Evolutionary conservation across 2,329 filamentous ascomycete species (phyloP).

Genomic region (Xylaria sp.): DNA sequence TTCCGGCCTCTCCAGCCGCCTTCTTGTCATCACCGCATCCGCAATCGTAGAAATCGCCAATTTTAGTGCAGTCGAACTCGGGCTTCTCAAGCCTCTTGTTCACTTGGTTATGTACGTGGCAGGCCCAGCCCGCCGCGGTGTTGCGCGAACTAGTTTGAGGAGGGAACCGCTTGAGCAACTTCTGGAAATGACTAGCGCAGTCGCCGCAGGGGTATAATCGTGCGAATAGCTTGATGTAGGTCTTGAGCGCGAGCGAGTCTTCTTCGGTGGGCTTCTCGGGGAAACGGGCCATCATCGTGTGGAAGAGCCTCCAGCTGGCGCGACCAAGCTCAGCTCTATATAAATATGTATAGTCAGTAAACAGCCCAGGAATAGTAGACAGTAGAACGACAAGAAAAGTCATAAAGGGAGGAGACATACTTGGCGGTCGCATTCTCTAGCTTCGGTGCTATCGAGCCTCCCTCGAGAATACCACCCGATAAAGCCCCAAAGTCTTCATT

Average conservation of each 20-base stretch:
- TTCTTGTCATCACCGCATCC: slow-evolving; percentile 73
- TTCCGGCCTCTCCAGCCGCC: slow-evolving; percentile 43
- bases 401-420: slow-evolving; percentile 55
- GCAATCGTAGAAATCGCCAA: slow-evolving; percentile 78
- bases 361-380: slow-evolving; percentile 11
- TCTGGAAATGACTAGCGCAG: slow-evolving; percentile 74
- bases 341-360: slow-evolving; percentile 29
- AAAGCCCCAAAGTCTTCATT: slow-evolving; percentile 57
- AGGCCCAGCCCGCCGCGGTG: slow-evolving; percentile 74
- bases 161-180: slow-evolving; percentile 69
- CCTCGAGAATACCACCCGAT: slow-evolving; percentile 65
- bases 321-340: slow-evolving; percentile 71
- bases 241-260: slow-evolving; percentile 71
- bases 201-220: slow-evolving; percentile 78
- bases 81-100: slow-evolving; percentile 72
- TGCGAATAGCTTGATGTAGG: slow-evolving; percentile 73
- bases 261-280: slow-evolving; percentile 72
- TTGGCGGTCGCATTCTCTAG: slow-evolving; percentile 85
- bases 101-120: slow-evolving; percentile 74
- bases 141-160: slow-evolving; percentile 73
- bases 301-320: slow-evolving; percentile 75
- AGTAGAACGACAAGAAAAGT: neutral
- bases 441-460: slow-evolving; percentile 81
- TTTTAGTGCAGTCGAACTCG: slow-evolving; percentile 72
- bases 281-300: slow-evolving; percentile 77